A percentile compares a stretch with the other conserved stretches of the same genome.
Conservation (phyloP, 345 rosid species). For the Conringia planisiliqua region DNA sequence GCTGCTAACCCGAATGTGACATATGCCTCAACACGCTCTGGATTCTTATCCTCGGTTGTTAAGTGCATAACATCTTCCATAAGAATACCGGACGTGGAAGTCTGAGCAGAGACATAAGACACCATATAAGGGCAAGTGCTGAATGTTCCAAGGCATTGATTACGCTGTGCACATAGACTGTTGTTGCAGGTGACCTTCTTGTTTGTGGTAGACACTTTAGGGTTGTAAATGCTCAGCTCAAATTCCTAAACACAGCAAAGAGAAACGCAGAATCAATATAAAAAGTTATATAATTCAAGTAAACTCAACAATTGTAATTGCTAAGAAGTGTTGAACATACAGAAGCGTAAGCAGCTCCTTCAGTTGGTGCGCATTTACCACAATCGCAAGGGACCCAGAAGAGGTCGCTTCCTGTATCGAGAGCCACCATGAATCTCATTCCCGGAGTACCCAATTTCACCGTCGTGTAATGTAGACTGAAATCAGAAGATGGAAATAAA, state of each 20-base stretch:
- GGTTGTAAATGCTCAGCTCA: constrained; percentile 67
- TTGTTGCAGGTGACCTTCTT: constrained; percentile 73
- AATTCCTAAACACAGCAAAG: constrained; percentile 48
- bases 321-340: constrained; percentile 37
- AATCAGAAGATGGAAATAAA: background rate
- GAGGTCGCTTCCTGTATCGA: constrained; percentile 83
- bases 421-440: constrained; percentile 84
- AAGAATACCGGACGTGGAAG: constrained; percentile 75
- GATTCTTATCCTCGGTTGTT: constrained; percentile 43
- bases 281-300: background rate
- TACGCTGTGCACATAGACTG: constrained; percentile 55
- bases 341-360: constrained; percentile 55
- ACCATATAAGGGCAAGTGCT: constrained; percentile 76
- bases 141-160: constrained; percentile 62
- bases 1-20: constrained; percentile 69
- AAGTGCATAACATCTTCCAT: constrained; percentile 82
- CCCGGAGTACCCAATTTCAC: constrained; percentile 85
- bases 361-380: constrained; percentile 63
- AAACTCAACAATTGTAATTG: background rate
- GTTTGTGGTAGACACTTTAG: constrained; percentile 63
- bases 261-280: background rate
- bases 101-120: constrained; percentile 79
- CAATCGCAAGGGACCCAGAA: constrained; percentile 96
- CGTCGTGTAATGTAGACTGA: constrained; percentile 83
- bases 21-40: constrained; percentile 53